A percentile compares a stretch with the other conserved stretches of the same genome.
Conservation (phyloP, 805 yeast species). For the Lipomyces anomalus region DNA sequence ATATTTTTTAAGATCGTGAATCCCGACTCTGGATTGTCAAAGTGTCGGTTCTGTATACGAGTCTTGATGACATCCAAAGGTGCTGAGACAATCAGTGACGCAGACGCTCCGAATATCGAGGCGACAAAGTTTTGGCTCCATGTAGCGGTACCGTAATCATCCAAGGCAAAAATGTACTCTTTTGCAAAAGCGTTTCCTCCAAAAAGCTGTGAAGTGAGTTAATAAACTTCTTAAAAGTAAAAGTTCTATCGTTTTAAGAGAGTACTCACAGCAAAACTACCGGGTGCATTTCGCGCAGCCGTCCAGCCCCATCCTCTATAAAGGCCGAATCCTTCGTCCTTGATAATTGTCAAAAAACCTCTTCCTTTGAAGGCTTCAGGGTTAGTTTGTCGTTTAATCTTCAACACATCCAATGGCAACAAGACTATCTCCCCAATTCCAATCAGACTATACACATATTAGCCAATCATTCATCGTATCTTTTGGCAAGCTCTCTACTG, state of each 20-base stretch:
- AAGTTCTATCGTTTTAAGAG: neutral
- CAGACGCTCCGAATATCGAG: constrained; percentile 93
- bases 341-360: constrained; percentile 79
- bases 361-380: constrained; percentile 99
- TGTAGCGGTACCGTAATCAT: constrained; percentile 85
- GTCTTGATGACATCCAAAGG: constrained; percentile 98
- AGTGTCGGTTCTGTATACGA: constrained; percentile 93
- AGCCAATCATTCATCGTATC: neutral
- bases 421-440: constrained; percentile 97
- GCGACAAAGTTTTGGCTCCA: constrained; percentile 94
- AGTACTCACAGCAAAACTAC: constrained; percentile 68
- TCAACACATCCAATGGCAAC: constrained; percentile 91
- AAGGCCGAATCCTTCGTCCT: constrained; percentile 88
- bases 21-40: constrained; percentile 93
- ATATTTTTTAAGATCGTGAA: constrained; percentile 88
- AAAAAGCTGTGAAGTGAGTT: constrained; percentile 43
- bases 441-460: constrained; percentile 46
- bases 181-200: constrained; percentile 99
- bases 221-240: neutral
- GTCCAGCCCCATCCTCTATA: constrained; percentile 99
- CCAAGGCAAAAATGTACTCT: constrained; percentile 82
- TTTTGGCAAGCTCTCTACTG: neutral
- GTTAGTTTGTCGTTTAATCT: constrained; percentile 98
- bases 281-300: constrained; percentile 99
- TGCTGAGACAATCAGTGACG: constrained; percentile 93